Evolutionary conservation across 2,329 filamentous ascomycete species (phyloP).

Genomic region (Trichoderma gracile): DNA sequence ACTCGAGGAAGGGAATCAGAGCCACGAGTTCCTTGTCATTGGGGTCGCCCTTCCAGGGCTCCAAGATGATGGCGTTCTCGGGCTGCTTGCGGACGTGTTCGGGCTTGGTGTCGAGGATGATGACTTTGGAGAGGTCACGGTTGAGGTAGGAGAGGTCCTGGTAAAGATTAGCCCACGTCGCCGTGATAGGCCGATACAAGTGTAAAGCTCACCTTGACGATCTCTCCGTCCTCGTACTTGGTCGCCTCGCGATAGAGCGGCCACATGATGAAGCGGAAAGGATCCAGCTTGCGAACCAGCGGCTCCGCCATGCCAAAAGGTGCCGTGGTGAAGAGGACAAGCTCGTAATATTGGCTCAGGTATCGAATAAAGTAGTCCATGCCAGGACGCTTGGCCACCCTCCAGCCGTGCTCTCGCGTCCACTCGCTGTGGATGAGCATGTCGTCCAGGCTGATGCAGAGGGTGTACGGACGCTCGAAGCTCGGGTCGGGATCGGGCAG

Average conservation of each 20-base stretch:
- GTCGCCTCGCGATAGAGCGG: slow-evolving; percentile 95
- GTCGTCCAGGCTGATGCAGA: slow-evolving; percentile 91
- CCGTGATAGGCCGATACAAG: not conserved
- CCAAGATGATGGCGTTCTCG: slow-evolving; percentile 91
- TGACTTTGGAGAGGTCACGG: slow-evolving; percentile 90
- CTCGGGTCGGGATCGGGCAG: slow-evolving; percentile 79
- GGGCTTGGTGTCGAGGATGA: slow-evolving; percentile 86
- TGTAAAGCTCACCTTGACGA: slow-evolving; percentile 73
- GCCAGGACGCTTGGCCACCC: slow-evolving; percentile 89
- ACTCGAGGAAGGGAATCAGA: slow-evolving; percentile 95
- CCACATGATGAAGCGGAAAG: slow-evolving; percentile 93
- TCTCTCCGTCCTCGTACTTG: slow-evolving; percentile 91
- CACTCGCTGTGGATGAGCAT: slow-evolving; percentile 93
- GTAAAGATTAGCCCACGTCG: slow-evolving; percentile 27
- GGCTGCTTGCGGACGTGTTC: slow-evolving; percentile 84
- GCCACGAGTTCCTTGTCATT: slow-evolving; percentile 84
- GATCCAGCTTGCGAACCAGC: slow-evolving; percentile 89
- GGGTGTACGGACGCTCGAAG: slow-evolving; percentile 83
- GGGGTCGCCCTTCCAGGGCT: slow-evolving; percentile 83
- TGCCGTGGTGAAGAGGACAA: slow-evolving; percentile 91
- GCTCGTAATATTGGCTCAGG: slow-evolving; percentile 94
- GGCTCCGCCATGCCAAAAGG: slow-evolving; percentile 83
- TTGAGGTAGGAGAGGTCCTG: slow-evolving; percentile 98
- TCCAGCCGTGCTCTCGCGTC: slow-evolving; percentile 91
- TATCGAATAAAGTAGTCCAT: slow-evolving; percentile 98